Base-by-base conservation (phyloP, 1,139 yeast genomes). In the Zhuliangozyma parablackwelliae region DNA sequence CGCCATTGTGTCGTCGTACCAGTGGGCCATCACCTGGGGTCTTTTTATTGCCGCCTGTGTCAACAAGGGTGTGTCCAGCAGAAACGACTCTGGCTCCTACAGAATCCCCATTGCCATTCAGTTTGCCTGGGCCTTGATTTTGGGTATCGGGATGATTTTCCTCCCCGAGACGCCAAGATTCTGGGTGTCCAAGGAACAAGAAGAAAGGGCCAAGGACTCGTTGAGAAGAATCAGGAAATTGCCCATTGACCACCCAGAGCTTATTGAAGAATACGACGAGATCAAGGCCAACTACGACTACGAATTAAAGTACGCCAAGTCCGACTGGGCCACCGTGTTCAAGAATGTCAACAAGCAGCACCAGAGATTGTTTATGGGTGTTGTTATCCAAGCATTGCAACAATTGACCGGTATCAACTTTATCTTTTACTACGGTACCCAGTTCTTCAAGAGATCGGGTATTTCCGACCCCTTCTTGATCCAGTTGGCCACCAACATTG, bases 111-210 rank as follows among this genome's bases (percentile, higher is more conserved):
- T 80, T 54, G 85, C 84, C 46, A 47, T 75, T 31, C 75, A 75
- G 42, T 66, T 70, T 45, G 42, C 55, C 8, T 65, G 69, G 69
- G 54, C 69, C 28, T 44, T 62, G n/a, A 50, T 75, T 23, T 64
- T 72, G 47, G 61, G 67, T 25, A 39, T 51, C 29, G 92, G 86
- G 56, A 76, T 83, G 78, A 21, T 36, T 28, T 65, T 73, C 28
- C 75, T 82, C 61, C 94, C 94, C 41, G 95, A 85, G 62, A 80
- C 92, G 30, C 90, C 95, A 49, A 75, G 95, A 64, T 85, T 63
- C 62, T 72, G 74, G 57, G 72, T 82, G 44, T 75, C 78, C 44
- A 64, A 57, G 35, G 78, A 71, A 44, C 63, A 63, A 42, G 61
- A 76, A 36, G 84, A 72, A 21, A 75, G 73, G 38, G 94, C 92